A percentile compares a stretch with the other conserved stretches of the same genome.
Evolutionary conservation across 768 basidiomycete genomes (phyloP).

Genomic region (Hemileccinum impolitum): DNA sequence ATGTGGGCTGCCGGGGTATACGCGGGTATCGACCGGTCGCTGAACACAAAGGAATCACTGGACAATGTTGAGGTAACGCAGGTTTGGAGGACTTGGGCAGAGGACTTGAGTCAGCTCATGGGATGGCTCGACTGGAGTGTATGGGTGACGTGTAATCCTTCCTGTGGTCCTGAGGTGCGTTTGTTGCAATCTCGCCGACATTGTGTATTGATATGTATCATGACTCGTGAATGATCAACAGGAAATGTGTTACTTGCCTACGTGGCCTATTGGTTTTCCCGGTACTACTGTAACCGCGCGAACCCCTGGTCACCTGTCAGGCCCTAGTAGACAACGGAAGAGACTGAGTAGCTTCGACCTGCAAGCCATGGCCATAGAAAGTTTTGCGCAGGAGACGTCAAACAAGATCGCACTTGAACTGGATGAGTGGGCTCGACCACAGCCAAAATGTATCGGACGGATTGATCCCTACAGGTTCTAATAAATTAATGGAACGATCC

Average conservation of each 20-base stretch:
- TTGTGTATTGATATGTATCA: no score
- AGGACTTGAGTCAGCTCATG: constrained; percentile 37
- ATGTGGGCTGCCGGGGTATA: background rate
- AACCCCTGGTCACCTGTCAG: background rate
- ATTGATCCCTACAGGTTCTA: background rate
- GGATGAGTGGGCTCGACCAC: background rate
- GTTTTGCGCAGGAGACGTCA: background rate
- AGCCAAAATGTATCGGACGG: background rate
- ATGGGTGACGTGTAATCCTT: constrained; percentile 48
- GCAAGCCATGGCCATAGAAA: background rate
- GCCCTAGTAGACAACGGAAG: background rate
- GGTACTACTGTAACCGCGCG: background rate
- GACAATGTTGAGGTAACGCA: background rate
- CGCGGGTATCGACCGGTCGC: background rate
- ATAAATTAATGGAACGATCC: no score
- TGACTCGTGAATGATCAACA: background rate
- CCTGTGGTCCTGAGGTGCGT: constrained; percentile 44
- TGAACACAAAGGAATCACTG: background rate
- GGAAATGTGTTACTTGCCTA: background rate
- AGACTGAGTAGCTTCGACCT: background rate
- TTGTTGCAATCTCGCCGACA: background rate
- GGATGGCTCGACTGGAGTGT: constrained; percentile 51
- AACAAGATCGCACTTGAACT: background rate
- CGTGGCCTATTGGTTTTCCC: background rate
- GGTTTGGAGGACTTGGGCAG: constrained; percentile 32